These are phyloP conservation scores for Ascomycota sp. DNA, from an alignment of 2,329 filamentous ascomycete species.

Conservation along the genomic window DNA sequence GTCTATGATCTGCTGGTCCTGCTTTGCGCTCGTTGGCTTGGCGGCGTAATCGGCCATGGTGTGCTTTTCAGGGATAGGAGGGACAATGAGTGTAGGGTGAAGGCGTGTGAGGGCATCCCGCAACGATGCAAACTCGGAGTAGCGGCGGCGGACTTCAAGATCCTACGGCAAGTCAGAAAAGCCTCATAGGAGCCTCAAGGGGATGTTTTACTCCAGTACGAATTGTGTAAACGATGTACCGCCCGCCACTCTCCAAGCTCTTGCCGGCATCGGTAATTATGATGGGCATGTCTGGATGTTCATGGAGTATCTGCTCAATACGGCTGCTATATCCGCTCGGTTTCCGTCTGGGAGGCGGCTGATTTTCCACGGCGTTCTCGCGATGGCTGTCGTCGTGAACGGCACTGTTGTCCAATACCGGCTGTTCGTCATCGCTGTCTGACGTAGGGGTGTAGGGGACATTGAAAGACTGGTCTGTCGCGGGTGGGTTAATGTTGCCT, in stretches of 20 bases:
- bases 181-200: no score
- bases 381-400: slow-evolving; percentile 20
- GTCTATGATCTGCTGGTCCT: slow-evolving; percentile 92
- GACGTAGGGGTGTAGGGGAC: slow-evolving; percentile 49
- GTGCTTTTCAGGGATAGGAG: slow-evolving; percentile 95
- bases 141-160: slow-evolving; percentile 78
- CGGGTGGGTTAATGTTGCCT: background rate
- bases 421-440: slow-evolving; percentile 42
- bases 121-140: slow-evolving; percentile 88
- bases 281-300: slow-evolving; percentile 75
- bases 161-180: slow-evolving; percentile 32
- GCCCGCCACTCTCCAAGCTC: slow-evolving; percentile 72
- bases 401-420: slow-evolving; percentile 13
- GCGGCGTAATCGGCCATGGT: slow-evolving; percentile 97
- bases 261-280: slow-evolving; percentile 89
- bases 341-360: slow-evolving; percentile 36
- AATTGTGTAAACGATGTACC: slow-evolving; percentile 94
- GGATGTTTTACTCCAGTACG: slow-evolving; percentile 54
- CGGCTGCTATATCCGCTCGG: slow-evolving; percentile 83
- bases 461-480: slow-evolving; percentile 25
- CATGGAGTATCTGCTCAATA: slow-evolving; percentile 91
- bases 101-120: slow-evolving; percentile 72
- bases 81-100: slow-evolving; percentile 85
- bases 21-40: slow-evolving; percentile 92
- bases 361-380: slow-evolving; percentile 19